Evolutionary conservation across 495 filamentous ascomycete species (phyloP).

Genomic region (Aspergillus wentii): DNA sequence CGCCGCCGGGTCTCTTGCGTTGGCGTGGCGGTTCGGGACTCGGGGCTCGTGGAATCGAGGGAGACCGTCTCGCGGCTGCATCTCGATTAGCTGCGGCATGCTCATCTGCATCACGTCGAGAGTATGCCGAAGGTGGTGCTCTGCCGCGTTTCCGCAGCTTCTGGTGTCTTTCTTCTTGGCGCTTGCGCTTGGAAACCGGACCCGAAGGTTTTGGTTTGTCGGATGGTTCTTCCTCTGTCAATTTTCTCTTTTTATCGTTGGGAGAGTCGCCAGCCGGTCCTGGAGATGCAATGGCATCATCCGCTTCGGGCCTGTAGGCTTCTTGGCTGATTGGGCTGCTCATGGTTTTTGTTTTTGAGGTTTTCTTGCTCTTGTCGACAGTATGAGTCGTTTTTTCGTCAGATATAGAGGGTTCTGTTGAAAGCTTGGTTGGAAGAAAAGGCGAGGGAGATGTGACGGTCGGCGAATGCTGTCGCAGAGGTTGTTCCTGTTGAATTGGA

Average conservation of each 20-base stretch:
- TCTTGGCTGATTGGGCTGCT: slow-evolving; percentile 2
- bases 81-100: slow-evolving; percentile 12
- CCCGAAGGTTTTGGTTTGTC: slow-evolving; percentile 16
- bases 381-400: neutral
- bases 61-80: slow-evolving; percentile 24
- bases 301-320: neutral
- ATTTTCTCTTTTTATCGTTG: slow-evolving; percentile 21
- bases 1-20: slow-evolving; percentile 81
- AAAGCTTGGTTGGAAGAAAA: too few relatives aligned
- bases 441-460: too few relatives aligned
- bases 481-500: too few relatives aligned
- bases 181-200: slow-evolving; percentile 33
- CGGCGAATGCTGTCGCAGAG: too few relatives aligned
- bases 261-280: slow-evolving; percentile 14
- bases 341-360: neutral
- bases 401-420: neutral
- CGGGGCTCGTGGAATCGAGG: slow-evolving; percentile 33
- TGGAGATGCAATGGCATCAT: neutral
- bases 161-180: slow-evolving; percentile 41
- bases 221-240: slow-evolving; percentile 17
- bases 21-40: slow-evolving; percentile 52
- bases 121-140: slow-evolving; percentile 37
- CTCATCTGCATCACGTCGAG: slow-evolving; percentile 33
- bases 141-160: slow-evolving; percentile 31
- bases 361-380: neutral